Conservation (phyloP, 1,139 yeast species). For the Yamadazyma songkhlaensis region DNA sequence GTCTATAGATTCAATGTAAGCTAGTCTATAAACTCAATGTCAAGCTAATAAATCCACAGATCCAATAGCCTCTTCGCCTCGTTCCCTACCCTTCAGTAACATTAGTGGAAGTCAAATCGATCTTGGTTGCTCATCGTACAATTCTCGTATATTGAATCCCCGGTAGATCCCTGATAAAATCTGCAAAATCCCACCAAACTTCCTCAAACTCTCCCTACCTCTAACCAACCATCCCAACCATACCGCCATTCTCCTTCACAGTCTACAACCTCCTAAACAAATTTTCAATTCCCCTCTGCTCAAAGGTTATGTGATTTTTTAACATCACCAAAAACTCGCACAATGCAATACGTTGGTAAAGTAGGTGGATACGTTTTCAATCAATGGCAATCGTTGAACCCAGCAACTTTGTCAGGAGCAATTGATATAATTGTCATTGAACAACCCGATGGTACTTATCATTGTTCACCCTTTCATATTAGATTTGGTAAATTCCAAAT, state of each 20-base stretch:
- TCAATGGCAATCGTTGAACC: slow-evolving; percentile 96
- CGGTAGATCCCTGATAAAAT: too few species aligned
- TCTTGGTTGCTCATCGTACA: too few species aligned
- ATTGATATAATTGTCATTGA: slow-evolving; percentile 97
- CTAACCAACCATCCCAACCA: not conserved
- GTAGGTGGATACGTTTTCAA: slow-evolving; percentile 93
- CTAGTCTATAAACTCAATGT: too few species aligned
- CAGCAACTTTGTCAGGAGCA: slow-evolving; percentile 95
- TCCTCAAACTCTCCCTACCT: not conserved
- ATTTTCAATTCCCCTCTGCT: not conserved
- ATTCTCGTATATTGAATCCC: too few species aligned
- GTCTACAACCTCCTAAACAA: not conserved
- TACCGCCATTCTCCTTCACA: not conserved
- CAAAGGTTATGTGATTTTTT: not conserved
- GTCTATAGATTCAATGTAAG: too few species aligned
- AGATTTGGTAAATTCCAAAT: slow-evolving; percentile 93
- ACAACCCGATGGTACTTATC: slow-evolving; percentile 75
- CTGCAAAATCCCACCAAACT: not conserved
- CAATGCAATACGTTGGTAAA: slow-evolving; percentile 94
- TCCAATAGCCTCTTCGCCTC: too few species aligned
- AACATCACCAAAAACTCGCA: not conserved
- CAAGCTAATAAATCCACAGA: too few species aligned
- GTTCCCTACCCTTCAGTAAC: too few species aligned
- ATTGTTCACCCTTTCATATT: slow-evolving; percentile 96
- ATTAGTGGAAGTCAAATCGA: too few species aligned